phyloP scores from a whole-genome alignment of 257 asterid genomes.

The Henckelia pumila region DNA sequence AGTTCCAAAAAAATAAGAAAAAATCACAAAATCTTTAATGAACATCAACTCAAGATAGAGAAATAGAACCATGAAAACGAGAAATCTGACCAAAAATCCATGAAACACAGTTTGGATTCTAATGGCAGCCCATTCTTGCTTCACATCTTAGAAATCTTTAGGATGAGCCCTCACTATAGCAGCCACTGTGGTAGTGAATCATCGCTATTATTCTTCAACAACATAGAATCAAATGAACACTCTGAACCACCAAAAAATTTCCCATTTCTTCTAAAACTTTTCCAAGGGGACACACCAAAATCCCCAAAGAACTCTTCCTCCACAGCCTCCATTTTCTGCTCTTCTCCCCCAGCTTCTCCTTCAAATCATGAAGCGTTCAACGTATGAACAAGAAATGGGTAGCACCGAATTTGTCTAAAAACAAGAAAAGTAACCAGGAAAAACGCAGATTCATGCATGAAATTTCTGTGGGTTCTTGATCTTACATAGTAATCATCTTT shows the following conservation, averaged over 20 bases:
- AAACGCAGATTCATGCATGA: neutral
- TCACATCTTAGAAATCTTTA: constrained; percentile 71
- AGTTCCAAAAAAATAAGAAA: too few relatives aligned
- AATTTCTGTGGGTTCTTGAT: constrained; percentile 25
- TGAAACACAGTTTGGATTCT: constrained; percentile 90
- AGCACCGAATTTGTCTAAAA: too few relatives aligned
- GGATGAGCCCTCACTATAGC: constrained; percentile 89
- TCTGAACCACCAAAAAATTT: constrained; percentile 31
- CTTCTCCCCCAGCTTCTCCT: constrained; percentile 70
- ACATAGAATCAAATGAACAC: constrained; percentile 49
- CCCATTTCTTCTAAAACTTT: constrained; percentile 44
- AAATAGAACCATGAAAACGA: neutral
- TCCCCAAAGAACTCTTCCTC: constrained; percentile 55
- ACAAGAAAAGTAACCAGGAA: neutral
- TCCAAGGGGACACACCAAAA: constrained; percentile 55
- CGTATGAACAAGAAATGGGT: neutral
- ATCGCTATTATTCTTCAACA: constrained; percentile 42
- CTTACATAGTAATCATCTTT: constrained; percentile 69
- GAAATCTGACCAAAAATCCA: constrained; percentile 66
- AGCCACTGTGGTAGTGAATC: constrained; percentile 76
- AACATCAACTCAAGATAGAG: neutral
- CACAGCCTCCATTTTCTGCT: constrained; percentile 84
- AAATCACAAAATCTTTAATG: too few relatives aligned
- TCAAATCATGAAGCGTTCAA: neutral
- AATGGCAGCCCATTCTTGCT: constrained; percentile 92